Base-by-base conservation (phyloP, 1,284 basidiomycete genomes). In the Moesziomyces aphidis region DNA sequence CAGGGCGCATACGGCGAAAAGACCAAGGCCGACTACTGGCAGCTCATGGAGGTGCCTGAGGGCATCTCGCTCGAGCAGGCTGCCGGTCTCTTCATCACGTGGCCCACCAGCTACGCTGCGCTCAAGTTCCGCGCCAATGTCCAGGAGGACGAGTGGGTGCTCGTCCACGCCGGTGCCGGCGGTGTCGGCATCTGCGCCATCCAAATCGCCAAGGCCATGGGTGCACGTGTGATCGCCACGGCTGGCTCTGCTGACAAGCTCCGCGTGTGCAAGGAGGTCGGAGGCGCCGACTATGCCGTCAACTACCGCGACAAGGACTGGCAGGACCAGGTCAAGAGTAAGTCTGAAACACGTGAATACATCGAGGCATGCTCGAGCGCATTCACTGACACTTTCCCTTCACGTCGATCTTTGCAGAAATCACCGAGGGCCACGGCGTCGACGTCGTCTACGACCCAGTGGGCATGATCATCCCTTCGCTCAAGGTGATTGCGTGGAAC, bases 1-100 rank as follows among this genome's bases (percentile, higher is more conserved):
- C 91, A 93, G 81, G 96, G 93, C 8, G 87, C 91, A 15, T 93
- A 90, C 83, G 92, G 90, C 9, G 93, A 96, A 74, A 62, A 76
- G 55, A 68, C 71, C 39, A 68, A 64, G 26, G 79, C 78, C 1
- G 69, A 80, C 50, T 73, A 60, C 61, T 69, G 59, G 88, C 88
- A 80, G 22, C 81, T 91, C 26, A 77, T 89, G n/a, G 87, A 88
- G 13, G 87, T 93, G 7, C 92, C 92, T 0, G 85, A 88, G 15
- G 88, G 87, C 39, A 88, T 93, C 85, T 87, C 86, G 19, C 90
- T 89, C 57, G 91, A 92, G 73, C 88, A 92, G 80, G 91, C 91
- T 1, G 87, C 89, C 46, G 82, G 79, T 1, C 58, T 83, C 17
- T 85, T 77, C 42, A 52, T 83, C 42, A 80, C 80, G 19, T 79